Evolutionary conservation across 1,284 basidiomycete species (phyloP), one percentile per base, ranked within the genome.

Genomic region (Retiboletus fuscus): DNA sequence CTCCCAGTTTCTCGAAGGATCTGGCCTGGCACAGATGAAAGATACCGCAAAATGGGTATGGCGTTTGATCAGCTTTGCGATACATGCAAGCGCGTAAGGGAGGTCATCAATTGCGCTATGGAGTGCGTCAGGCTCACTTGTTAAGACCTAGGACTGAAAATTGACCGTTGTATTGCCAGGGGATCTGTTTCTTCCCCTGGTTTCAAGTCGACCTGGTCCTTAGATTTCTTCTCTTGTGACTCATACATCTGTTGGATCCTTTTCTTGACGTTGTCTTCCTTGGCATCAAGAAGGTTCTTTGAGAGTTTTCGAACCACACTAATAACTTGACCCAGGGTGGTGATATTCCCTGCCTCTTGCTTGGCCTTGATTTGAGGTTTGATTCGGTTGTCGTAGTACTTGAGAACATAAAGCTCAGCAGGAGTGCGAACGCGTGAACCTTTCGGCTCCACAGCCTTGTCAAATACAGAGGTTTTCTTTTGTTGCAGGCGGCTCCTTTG

Each of bases 51-150:
- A 70, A 13, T 39, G 13, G 7, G 64, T 70, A 12, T 15, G 43
- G 15, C 3, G 2, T 39, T 63, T 66, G 53, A 70, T 62, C 3
- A 66, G 51, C 18, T 61, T n/a, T 3, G 53, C 61, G 7, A 70
- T 15, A 2, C 46, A 7, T 15, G 60, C 55, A 8, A 70, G 61
- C 3, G 51, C 60, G 30, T 22, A 57, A 34, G 64, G 69, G 5
- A 70, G 61, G 51, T 70, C 65, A 20, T 70, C 64, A 41, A 70
- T 70, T 18, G 34, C 69, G n/a, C 61, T 66, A 49, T n/a, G 7
- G 51, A 20, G 24, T 34, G 46, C 18, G 46, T 63, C 20, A 39
- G 30, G 24, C 24, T 24, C 24, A 44, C 11, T 41, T 34, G n/a
- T 13, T n/a, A n/a, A 22, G 13, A 43, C 11, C n/a, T n/a, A 18